Conservation (phyloP, 2,329 filamentous ascomycete genomes). For the Ustilaginoidea virens region DNA sequence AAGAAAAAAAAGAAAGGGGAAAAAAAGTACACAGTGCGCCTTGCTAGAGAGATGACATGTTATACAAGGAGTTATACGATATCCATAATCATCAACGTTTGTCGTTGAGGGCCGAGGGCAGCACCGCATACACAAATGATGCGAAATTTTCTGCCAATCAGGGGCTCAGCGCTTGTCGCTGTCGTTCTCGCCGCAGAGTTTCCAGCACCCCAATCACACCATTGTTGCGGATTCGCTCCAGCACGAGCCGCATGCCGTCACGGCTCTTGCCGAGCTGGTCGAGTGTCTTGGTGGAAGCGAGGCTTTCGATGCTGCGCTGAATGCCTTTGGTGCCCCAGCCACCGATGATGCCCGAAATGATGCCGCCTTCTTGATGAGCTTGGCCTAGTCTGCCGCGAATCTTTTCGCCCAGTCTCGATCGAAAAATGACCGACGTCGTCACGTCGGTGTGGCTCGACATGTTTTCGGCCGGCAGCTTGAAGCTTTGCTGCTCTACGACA, state of each 20-base stretch:
- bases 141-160: constrained; percentile 1
- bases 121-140: too few relatives aligned
- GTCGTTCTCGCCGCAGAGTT: constrained; percentile 31
- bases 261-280: constrained; percentile 67
- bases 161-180: constrained; percentile 12
- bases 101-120: background rate
- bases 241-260: constrained; percentile 69
- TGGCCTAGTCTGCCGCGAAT: constrained; percentile 39
- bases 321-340: constrained; percentile 55
- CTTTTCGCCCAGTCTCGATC: constrained; percentile 56
- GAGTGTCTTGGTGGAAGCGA: constrained; percentile 62
- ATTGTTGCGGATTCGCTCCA: constrained; percentile 50
- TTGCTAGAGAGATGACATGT: constrained; percentile 18
- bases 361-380: constrained; percentile 30
- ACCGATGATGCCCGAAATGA: constrained; percentile 32
- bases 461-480: constrained; percentile 27
- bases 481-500: constrained; percentile 62
- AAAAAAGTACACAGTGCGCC: constrained; percentile 21
- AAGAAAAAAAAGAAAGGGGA: too few relatives aligned
- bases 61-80: constrained; percentile 16
- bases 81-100: constrained; percentile 6
- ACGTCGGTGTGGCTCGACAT: constrained; percentile 42
- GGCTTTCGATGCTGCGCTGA: constrained; percentile 63
- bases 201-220: constrained; percentile 44
- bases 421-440: constrained; percentile 57